These are phyloP conservation scores for Heliamphora pulchella DNA, from an alignment of 179 eudicot species.

Conservation along the genomic window DNA sequence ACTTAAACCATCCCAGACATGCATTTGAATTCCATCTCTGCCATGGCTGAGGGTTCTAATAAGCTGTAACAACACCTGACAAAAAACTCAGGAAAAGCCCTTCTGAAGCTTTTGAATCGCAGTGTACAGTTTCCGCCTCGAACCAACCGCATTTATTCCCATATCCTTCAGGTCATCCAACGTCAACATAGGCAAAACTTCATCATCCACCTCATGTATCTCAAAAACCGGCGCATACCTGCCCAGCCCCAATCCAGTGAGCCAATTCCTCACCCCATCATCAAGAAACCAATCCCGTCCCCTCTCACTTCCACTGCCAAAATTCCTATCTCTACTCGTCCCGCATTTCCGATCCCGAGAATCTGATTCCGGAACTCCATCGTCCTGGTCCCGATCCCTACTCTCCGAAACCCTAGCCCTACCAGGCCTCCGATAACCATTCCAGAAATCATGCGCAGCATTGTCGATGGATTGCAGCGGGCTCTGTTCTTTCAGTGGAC, in stretches of 20 bases:
- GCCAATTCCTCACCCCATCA: slow-evolving; percentile 49
- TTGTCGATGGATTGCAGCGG: slow-evolving; percentile 33
- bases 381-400: slow-evolving; percentile 12
- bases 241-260: slow-evolving; percentile 45
- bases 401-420: slow-evolving; percentile 22
- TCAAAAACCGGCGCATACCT: slow-evolving; percentile 53
- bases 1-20: slow-evolving; percentile 18
- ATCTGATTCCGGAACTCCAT: slow-evolving; percentile 12
- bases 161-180: slow-evolving; percentile 69
- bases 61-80: neutral
- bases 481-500: slow-evolving; percentile 32
- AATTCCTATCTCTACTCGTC: slow-evolving; percentile 23
- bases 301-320: slow-evolving; percentile 16
- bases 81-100: slow-evolving; percentile 26
- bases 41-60: slow-evolving; percentile 10
- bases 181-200: slow-evolving; percentile 52
- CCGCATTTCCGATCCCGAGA: slow-evolving; percentile 1
- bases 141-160: slow-evolving; percentile 51
- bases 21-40: neutral
- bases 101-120: slow-evolving; percentile 33
- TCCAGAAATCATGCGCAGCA: slow-evolving; percentile 24
- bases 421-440: slow-evolving; percentile 15
- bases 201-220: slow-evolving; percentile 68
- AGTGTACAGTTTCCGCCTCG: slow-evolving; percentile 31
- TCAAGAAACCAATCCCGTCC: slow-evolving; percentile 11